phyloP scores from a whole-genome alignment of 306 rosid genomes.

The Myrica gale region DNA sequence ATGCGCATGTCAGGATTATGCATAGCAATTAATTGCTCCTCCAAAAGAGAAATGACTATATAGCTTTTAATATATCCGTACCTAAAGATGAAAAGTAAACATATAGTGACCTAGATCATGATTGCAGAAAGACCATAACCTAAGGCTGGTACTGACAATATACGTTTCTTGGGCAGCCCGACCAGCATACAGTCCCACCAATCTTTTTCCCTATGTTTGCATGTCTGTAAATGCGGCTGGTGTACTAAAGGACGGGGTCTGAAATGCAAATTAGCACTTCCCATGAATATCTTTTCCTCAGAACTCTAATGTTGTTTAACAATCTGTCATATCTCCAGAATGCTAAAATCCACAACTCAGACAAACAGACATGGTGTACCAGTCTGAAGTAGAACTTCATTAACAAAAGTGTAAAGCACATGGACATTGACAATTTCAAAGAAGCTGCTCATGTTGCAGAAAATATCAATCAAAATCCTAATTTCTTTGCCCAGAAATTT shows the following conservation, averaged over 20 bases:
- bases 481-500: not conserved
- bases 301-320: not conserved
- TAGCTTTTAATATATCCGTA: not conserved
- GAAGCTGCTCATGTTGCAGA: slow-evolving; percentile 7
- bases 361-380: slow-evolving; percentile 11
- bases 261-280: slow-evolving; percentile 12
- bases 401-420: not conserved
- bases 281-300: slow-evolving; percentile 8
- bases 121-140: not conserved
- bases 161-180: not conserved
- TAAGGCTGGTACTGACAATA: not conserved
- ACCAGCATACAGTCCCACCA: not conserved
- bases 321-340: not conserved
- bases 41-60: not conserved
- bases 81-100: not conserved
- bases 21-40: not conserved
- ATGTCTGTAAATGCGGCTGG: not conserved
- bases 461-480: not conserved
- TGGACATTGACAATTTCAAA: slow-evolving; percentile 8
- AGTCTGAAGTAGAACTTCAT: slow-evolving; percentile 1
- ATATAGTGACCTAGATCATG: not conserved
- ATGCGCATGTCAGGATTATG: not conserved
- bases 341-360: not conserved
- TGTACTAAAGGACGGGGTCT: not conserved
- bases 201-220: not conserved